phyloP scores from a whole-genome alignment of 2,329 filamentous ascomycete genomes.

The Proliferodiscus dingleyae region DNA sequence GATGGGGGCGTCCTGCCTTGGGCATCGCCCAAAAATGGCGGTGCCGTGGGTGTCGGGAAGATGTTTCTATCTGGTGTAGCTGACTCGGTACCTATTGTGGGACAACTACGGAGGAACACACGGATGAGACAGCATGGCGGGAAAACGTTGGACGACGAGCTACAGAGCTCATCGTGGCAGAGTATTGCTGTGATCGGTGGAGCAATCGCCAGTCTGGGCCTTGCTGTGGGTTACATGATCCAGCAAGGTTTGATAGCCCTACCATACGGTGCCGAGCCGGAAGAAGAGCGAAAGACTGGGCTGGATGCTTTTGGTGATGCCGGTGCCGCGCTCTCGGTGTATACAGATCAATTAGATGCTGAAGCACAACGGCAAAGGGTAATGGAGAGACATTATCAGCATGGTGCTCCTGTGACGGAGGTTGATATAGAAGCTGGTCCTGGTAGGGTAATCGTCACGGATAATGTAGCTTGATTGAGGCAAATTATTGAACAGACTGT shows the following conservation, averaged over 20 bases:
- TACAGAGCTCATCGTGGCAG: constrained; percentile 18
- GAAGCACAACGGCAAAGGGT: constrained; percentile 13
- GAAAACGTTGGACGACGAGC: constrained; percentile 21
- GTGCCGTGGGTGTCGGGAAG: constrained; percentile 23
- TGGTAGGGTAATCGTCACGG: constrained; percentile 1
- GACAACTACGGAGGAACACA: constrained; percentile 25
- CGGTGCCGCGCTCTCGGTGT: constrained; percentile 23
- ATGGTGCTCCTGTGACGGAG: constrained; percentile 18
- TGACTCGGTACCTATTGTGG: constrained; percentile 28
- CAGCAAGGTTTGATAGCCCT: constrained; percentile 30
- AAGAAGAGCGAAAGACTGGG: constrained; percentile 9
- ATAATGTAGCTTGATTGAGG: constrained; percentile 6
- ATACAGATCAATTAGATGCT: constrained; percentile 19
- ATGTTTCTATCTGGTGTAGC: constrained; percentile 25
- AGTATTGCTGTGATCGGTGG: constrained; percentile 22
- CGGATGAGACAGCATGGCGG: constrained; percentile 22
- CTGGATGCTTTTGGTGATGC: constrained; percentile 26
- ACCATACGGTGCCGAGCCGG: constrained; percentile 10
- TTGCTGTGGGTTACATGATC: constrained; percentile 30
- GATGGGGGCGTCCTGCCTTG: constrained; percentile 27
- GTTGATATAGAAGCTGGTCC: constrained; percentile 20
- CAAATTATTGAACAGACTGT: neutral
- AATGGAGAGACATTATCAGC: constrained; percentile 7
- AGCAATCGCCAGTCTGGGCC: constrained; percentile 26
- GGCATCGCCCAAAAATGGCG: constrained; percentile 26